These are phyloP conservation scores for Cytospora mali DNA, from an alignment of 2,329 filamentous ascomycete species.

Conservation along the genomic window DNA sequence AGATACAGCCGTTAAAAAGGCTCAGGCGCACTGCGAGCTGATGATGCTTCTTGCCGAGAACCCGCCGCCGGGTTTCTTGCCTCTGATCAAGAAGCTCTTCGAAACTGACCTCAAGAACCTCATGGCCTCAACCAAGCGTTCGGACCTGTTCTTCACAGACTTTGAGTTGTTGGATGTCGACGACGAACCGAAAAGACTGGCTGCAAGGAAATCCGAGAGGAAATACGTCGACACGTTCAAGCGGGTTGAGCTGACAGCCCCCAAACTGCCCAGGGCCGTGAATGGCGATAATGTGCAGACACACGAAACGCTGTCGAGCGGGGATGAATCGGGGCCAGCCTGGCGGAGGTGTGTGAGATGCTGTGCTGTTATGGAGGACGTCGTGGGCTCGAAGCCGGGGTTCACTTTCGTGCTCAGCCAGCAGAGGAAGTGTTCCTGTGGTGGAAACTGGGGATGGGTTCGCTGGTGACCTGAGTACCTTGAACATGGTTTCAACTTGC, in stretches of 20 bases:
- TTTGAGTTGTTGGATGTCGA: slow-evolving; percentile 69
- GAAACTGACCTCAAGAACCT: slow-evolving; percentile 60
- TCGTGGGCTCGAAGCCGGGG: slow-evolving; percentile 50
- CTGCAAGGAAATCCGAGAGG: slow-evolving; percentile 40
- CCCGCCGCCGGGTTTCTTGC: slow-evolving; percentile 51
- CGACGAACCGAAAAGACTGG: slow-evolving; percentile 55
- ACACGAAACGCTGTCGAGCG: slow-evolving; percentile 23
- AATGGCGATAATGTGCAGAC: slow-evolving; percentile 2
- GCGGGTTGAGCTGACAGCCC: slow-evolving; percentile 60
- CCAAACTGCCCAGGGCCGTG: slow-evolving; percentile 38
- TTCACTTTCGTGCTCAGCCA: slow-evolving; percentile 57
- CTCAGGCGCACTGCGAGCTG: slow-evolving; percentile 54
- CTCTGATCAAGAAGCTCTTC: slow-evolving; percentile 68
- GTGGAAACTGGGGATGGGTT: slow-evolving; percentile 51
- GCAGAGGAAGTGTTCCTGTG: slow-evolving; percentile 58
- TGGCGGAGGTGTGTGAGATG: slow-evolving; percentile 62
- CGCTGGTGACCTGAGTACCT: slow-evolving; percentile 23
- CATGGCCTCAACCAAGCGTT: slow-evolving; percentile 62
- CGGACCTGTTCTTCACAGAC: slow-evolving; percentile 72
- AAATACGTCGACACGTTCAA: slow-evolving; percentile 60
- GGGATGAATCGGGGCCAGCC: slow-evolving; percentile 47
- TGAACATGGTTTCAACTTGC: neutral
- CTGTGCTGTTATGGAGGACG: slow-evolving; percentile 67
- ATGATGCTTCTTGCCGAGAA: slow-evolving; percentile 52
- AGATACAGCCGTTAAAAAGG: slow-evolving; percentile 48